Base-by-base conservation (phyloP, 805 yeast species). In the Kurtzmaniella fragi region DNA sequence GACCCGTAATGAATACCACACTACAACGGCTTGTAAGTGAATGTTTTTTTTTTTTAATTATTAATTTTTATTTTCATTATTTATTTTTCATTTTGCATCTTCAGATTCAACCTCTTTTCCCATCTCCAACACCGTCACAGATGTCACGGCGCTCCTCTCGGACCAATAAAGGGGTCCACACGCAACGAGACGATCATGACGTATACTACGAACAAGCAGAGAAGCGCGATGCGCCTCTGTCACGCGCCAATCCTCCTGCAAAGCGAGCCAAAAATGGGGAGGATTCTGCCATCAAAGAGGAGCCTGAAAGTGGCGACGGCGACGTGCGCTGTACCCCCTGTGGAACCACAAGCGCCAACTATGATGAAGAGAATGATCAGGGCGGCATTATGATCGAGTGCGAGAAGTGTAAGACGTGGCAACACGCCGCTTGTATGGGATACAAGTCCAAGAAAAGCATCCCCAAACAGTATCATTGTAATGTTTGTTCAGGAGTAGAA, bases 341-440 rank as follows among this genome's bases (percentile, higher is more conserved):
- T 58, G 83, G 82, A 2, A 65, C 84, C 1, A 75, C 68, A 15
- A 77, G 75, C 40, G 70, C 61, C 13, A 80, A 77, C 44, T 80
- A 77, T 52, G 67, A 80, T 48, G 83, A 73, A 43, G 80, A 70
- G 0, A 70, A 68, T 3, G 85, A 79, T 43, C 56, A 57, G 1
- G 57, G 66, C 9, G 79, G 84, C 11, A 66, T 64, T 10, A 80
- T 81, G 84, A 72, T 82, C 20, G 78, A 78, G 49, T 83, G 90
- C 58, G 86, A 79, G 20, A 48, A 59, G 6, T 83, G 90, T 53
- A 57, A 69, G 33, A 75, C 87, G 2, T 83, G 89, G 89, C 89
- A 83, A 53, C 90, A 83, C 52, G 73, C 75, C 26, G 61, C 53
- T 39, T 83, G 90, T 56, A 68, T 81, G 75, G 71, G 81, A 17